phyloP scores from a whole-genome alignment of 2,329 filamentous ascomycete genomes.

The Onygenales sp. region DNA sequence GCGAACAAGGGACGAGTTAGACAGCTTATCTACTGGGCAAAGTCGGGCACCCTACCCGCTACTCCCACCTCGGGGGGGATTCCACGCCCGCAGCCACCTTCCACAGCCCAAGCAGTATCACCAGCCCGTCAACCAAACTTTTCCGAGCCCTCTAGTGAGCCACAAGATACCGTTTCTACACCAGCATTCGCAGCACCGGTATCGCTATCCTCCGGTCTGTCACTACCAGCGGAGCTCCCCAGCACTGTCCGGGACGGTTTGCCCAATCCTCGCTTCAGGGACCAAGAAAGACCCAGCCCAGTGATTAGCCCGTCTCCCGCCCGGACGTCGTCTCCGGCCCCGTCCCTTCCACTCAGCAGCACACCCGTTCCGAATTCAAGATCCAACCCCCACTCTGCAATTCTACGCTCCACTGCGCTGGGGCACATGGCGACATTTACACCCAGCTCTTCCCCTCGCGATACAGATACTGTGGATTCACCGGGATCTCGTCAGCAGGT shows the following conservation, averaged over 20 bases:
- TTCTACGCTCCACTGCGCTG: neutral
- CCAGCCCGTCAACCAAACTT: neutral
- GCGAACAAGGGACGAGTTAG: conserved; percentile 6
- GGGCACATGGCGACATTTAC: neutral
- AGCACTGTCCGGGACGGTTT: neutral
- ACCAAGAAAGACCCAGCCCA: neutral
- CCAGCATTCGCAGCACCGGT: neutral
- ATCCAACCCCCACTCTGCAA: neutral
- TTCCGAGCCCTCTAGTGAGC: neutral
- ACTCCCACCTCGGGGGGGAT: neutral
- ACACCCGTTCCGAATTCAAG: too few species aligned
- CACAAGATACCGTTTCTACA: neutral
- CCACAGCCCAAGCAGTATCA: neutral
- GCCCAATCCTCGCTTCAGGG: neutral
- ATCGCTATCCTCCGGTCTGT: neutral
- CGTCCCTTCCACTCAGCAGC: neutral
- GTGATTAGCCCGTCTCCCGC: neutral
- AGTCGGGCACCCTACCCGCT: neutral
- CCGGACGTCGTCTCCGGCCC: neutral
- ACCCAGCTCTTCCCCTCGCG: neutral
- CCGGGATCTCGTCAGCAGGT: neutral
- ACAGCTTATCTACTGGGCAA: conserved; percentile 1
- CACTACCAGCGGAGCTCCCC: neutral
- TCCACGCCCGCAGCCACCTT: neutral
- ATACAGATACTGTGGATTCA: neutral